Evolutionary conservation across 73 alveolate genomes (phyloP).

Genomic region (Halteria grandinella): DNA sequence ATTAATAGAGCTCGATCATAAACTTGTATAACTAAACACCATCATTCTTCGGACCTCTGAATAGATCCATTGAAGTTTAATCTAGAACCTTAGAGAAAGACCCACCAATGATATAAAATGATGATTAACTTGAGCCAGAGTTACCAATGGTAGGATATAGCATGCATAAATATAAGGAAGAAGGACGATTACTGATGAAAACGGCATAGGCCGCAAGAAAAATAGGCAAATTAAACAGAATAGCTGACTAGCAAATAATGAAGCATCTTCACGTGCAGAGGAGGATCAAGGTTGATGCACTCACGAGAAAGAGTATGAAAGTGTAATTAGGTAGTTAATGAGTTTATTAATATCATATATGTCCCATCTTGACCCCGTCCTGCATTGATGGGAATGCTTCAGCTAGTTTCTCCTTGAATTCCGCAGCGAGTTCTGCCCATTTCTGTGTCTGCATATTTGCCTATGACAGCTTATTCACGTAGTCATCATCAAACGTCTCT

Average conservation of each 20-base stretch:
- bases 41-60: no score
- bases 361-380: not conserved
- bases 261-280: not conserved
- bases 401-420: not conserved
- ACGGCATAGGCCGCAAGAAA: conserved; percentile 5
- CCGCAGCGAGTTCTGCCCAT: conserved; percentile 15
- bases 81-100: not conserved
- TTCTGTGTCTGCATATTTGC: not conserved
- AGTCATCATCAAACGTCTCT: conserved; percentile 76
- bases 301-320: not conserved
- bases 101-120: conserved; percentile 29
- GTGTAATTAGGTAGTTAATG: not conserved
- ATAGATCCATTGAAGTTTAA: no score
- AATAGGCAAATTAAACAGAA: not conserved
- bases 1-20: not conserved
- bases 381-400: not conserved
- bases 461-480: conserved; percentile 28
- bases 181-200: not conserved
- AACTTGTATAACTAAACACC: not conserved
- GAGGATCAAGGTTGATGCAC: not conserved
- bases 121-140: conserved; percentile 18
- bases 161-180: conserved; percentile 1
- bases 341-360: not conserved
- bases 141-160: conserved; percentile 25
- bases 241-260: not conserved